These are phyloP conservation scores for Corchorus olitorius DNA, from an alignment of 345 rosid genomes.

Conservation along the genomic window DNA sequence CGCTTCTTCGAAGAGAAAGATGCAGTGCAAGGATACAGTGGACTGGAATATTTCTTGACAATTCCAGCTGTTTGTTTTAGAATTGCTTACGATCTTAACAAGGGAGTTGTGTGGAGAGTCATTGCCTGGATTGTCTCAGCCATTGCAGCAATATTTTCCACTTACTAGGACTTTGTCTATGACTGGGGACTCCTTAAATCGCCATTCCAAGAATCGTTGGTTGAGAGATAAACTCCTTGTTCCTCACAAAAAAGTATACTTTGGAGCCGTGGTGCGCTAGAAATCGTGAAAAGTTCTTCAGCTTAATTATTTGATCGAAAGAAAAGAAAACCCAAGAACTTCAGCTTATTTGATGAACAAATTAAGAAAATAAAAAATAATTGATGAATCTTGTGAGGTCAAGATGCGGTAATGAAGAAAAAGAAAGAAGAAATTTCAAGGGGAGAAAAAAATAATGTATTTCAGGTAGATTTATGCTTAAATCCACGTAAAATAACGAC, in stretches of 20 bases:
- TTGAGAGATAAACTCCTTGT: slow-evolving; percentile 73
- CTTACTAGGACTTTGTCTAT: slow-evolving; percentile 69
- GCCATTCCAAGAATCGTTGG: slow-evolving; percentile 50
- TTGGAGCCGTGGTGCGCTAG: slow-evolving; percentile 52
- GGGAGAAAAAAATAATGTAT: too few species aligned
- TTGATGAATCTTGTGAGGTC: too few species aligned
- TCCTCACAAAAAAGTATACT: slow-evolving; percentile 51
- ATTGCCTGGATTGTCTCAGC: slow-evolving; percentile 54
- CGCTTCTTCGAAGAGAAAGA: slow-evolving; percentile 65
- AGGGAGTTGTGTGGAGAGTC: slow-evolving; percentile 40
- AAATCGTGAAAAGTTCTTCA: neutral
- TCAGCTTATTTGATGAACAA: too few species aligned
- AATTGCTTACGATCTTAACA: slow-evolving; percentile 47
- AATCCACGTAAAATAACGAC: too few species aligned
- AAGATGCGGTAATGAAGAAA: too few species aligned
- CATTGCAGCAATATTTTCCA: slow-evolving; percentile 45
- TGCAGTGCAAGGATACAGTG: slow-evolving; percentile 53
- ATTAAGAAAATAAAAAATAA: too few species aligned
- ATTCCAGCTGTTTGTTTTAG: slow-evolving; percentile 60
- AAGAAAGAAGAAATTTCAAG: too few species aligned
- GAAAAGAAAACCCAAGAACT: too few species aligned
- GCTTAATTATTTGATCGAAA: too few species aligned
- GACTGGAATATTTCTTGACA: slow-evolving; percentile 58
- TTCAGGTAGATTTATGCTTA: too few species aligned
- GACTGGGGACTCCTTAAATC: slow-evolving; percentile 80